A percentile compares a stretch with the other conserved stretches of the same genome.
These are phyloP conservation scores for Coemansia erecta DNA, from an alignment of 192 early-diverging fungal genomes.

Conservation along the genomic window DNA sequence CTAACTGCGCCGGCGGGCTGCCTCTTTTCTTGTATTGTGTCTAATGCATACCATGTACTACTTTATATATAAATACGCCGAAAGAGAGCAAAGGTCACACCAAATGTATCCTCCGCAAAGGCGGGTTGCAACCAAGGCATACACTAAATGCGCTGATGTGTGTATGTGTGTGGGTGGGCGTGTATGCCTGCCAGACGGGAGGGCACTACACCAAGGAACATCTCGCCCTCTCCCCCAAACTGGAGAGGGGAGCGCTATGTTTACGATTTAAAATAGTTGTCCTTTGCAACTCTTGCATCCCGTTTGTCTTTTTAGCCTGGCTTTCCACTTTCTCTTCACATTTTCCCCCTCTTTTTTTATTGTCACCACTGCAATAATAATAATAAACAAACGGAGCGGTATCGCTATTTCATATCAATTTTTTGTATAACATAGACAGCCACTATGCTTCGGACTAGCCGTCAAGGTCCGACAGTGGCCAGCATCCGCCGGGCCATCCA, in stretches of 20 bases:
- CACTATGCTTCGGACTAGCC: constrained; percentile 26
- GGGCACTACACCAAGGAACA: too few relatives aligned
- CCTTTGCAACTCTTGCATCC: constrained; percentile 4
- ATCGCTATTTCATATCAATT: background rate
- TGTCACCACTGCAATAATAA: background rate
- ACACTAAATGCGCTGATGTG: too few relatives aligned
- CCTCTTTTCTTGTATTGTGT: constrained; percentile 2
- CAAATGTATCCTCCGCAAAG: too few relatives aligned
- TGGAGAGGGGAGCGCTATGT: background rate
- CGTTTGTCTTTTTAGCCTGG: background rate
- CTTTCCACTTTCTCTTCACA: constrained; percentile 9
- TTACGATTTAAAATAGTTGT: constrained; percentile 2
- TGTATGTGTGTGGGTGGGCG: too few relatives aligned
- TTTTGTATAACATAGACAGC: background rate
- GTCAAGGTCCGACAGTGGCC: constrained; percentile 50
- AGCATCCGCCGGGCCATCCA: constrained; percentile 54
- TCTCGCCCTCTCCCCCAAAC: too few relatives aligned
- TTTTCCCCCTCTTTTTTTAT: constrained; percentile 1
- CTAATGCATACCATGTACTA: background rate
- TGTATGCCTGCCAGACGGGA: too few relatives aligned
- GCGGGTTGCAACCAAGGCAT: too few relatives aligned
- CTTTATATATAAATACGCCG: too few relatives aligned
- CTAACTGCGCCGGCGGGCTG: background rate
- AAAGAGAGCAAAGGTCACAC: too few relatives aligned
- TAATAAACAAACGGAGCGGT: background rate